A percentile compares a stretch with the other conserved stretches of the same genome.
phyloP scores from a whole-genome alignment of 345 rosid genomes.

The Mercurialis annua region DNA sequence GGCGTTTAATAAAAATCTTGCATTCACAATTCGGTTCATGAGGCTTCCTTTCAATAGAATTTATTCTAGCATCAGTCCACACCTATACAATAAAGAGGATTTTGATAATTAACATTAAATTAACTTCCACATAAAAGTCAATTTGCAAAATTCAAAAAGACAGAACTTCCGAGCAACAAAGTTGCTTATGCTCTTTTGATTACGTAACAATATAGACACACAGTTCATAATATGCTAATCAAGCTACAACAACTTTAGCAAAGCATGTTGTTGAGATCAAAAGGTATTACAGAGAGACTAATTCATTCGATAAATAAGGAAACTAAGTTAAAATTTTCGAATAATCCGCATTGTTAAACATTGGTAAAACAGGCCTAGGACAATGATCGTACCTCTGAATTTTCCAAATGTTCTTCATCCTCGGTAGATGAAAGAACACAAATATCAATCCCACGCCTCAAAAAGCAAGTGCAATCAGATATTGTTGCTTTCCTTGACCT shows the following conservation, averaged over 20 bases:
- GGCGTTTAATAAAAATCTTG: constrained; percentile 52
- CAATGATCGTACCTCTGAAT: constrained; percentile 29
- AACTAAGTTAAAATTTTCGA: background rate
- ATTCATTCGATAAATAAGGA: background rate
- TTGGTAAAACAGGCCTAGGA: background rate
- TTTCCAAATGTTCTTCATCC: constrained; percentile 14
- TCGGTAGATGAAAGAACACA: constrained; percentile 45
- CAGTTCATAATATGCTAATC: background rate
- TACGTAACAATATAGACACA: background rate
- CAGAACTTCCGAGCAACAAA: background rate
- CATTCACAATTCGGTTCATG: constrained; percentile 63
- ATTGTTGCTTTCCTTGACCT: constrained; percentile 61
- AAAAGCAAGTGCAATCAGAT: constrained; percentile 62
- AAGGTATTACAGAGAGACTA: background rate
- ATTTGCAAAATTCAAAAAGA: constrained; percentile 2
- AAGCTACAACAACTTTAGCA: background rate
- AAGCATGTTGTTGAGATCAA: background rate
- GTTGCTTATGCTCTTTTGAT: background rate
- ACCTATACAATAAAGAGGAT: constrained; percentile 41
- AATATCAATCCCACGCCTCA: constrained; percentile 78
- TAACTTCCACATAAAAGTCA: background rate
- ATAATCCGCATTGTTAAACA: background rate
- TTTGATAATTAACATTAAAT: constrained; percentile 8
- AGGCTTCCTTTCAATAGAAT: constrained; percentile 70
- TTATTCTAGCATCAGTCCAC: constrained; percentile 77